These are phyloP conservation scores for Lentinula aciculospora DNA, from an alignment of 768 basidiomycete species.

Conservation along the genomic window DNA sequence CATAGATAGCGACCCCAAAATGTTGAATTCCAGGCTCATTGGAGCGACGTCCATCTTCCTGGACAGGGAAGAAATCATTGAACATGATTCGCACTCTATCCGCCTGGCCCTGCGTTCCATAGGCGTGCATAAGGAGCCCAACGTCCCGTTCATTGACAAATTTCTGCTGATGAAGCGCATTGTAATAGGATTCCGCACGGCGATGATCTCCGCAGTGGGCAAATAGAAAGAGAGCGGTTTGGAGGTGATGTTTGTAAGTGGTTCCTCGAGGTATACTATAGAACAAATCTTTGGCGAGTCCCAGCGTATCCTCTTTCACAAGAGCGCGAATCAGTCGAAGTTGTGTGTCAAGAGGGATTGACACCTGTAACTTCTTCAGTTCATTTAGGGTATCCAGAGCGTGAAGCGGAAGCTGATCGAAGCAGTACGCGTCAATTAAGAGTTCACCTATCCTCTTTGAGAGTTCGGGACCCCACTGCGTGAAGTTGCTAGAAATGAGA, in stretches of 20 bases:
- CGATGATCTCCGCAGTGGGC: conserved; percentile 45
- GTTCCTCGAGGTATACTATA: conserved; percentile 19
- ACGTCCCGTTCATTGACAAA: conserved; percentile 23
- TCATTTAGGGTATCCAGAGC: conserved; percentile 35
- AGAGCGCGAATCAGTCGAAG: conserved; percentile 37
- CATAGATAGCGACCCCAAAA: conserved; percentile 53
- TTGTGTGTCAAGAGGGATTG: conserved; percentile 21
- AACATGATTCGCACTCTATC: conserved; percentile 45
- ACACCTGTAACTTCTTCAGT: conserved; percentile 30
- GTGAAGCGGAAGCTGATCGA: conserved; percentile 23
- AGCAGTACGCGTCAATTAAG: conserved; percentile 35
- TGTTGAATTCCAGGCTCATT: conserved; percentile 41
- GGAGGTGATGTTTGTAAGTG: conserved; percentile 20
- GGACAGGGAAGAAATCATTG: conserved; percentile 43
- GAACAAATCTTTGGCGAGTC: conserved; percentile 40
- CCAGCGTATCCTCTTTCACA: conserved; percentile 29
- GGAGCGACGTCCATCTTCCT: conserved; percentile 19
- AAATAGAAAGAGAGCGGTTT: conserved; percentile 46
- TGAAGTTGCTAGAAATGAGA: conserved; percentile 15
- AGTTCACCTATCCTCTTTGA: conserved; percentile 29
- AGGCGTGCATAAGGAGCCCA: conserved; percentile 48
- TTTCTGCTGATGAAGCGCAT: conserved; percentile 23
- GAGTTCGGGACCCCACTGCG: conserved; percentile 19
- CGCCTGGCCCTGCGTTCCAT: conserved; percentile 40
- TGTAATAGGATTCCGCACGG: conserved; percentile 38